Evolutionary conservation across 1,139 yeast genomes (phyloP).

Genomic region (Zhuliangozyma parablackwelliae): DNA sequence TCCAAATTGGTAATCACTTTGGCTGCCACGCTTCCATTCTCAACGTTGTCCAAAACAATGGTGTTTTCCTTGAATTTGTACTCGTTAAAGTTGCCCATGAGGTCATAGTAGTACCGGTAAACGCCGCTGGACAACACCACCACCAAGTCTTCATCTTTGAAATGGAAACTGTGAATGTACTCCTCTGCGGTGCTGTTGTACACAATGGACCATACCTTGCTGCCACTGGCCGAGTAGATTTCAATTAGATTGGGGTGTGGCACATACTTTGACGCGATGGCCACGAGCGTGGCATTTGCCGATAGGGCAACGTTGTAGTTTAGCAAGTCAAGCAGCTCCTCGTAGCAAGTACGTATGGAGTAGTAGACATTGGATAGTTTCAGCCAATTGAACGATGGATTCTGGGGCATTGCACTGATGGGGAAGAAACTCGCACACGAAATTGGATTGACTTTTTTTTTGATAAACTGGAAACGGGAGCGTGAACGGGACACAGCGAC

Average conservation of each 20-base stretch:
- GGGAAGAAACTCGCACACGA: background rate
- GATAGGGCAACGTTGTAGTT: constrained; percentile 25
- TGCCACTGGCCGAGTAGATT: constrained; percentile 53
- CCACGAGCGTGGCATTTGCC: constrained; percentile 30
- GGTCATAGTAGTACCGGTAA: constrained; percentile 63
- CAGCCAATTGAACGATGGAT: constrained; percentile 59
- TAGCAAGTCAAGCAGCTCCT: constrained; percentile 14
- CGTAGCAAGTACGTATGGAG: constrained; percentile 44
- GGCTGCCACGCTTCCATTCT: constrained; percentile 1
- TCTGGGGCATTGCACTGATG: constrained; percentile 18
- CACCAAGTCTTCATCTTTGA: constrained; percentile 51
- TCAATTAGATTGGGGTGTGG: constrained; percentile 38
- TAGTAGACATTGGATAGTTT: constrained; percentile 59
- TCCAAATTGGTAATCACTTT: constrained; percentile 30
- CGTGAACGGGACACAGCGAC: too few species aligned
- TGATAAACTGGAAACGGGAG: too few species aligned
- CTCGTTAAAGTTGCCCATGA: constrained; percentile 63
- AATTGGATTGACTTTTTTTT: too few species aligned
- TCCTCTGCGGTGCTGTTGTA: constrained; percentile 51
- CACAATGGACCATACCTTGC: constrained; percentile 41
- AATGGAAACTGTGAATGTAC: constrained; percentile 55
- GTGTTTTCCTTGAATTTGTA: constrained; percentile 31
- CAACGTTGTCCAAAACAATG: constrained; percentile 29
- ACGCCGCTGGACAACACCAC: constrained; percentile 56
- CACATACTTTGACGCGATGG: constrained; percentile 31